phyloP scores from a whole-genome alignment of 768 basidiomycete species.

The Floccularia luteovirens region DNA sequence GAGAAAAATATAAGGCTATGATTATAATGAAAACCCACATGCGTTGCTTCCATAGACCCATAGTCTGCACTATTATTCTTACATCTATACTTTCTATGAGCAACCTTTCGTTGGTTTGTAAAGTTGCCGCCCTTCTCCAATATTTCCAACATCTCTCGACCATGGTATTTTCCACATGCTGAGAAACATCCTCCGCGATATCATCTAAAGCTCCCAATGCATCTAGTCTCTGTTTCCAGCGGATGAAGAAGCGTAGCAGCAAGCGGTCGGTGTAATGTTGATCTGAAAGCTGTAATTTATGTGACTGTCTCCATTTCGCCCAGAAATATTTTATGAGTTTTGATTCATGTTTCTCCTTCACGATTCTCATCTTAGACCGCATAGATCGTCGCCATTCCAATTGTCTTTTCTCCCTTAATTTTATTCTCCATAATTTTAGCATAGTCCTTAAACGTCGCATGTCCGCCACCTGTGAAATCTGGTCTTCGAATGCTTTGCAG shows the following conservation, averaged over 20 bases:
- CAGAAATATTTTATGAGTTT: slow-evolving; percentile 52
- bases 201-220: slow-evolving; percentile 35
- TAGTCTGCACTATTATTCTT: slow-evolving; percentile 38
- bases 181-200: slow-evolving; percentile 41
- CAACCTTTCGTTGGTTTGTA: slow-evolving; percentile 36
- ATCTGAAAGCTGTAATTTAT: slow-evolving; percentile 42
- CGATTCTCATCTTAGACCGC: slow-evolving; percentile 59
- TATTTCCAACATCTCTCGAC: slow-evolving; percentile 40
- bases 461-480: slow-evolving; percentile 35
- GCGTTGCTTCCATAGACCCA: slow-evolving; percentile 51
- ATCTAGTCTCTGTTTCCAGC: slow-evolving; percentile 45
- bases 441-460: slow-evolving; percentile 31
- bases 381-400: slow-evolving; percentile 60
- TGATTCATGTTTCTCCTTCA: slow-evolving; percentile 48
- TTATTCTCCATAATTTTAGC: slow-evolving; percentile 46
- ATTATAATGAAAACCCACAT: slow-evolving; percentile 10
- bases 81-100: slow-evolving; percentile 35
- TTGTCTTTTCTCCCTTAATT: slow-evolving; percentile 47
- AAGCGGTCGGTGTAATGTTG: slow-evolving; percentile 41
- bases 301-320: slow-evolving; percentile 58
- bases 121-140: slow-evolving; percentile 44
- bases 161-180: slow-evolving; percentile 25
- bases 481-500: slow-evolving; percentile 29
- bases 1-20: slow-evolving; percentile 1
- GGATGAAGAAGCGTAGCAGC: slow-evolving; percentile 31